Conservation (phyloP, 192 early-diverging fungal species). For the Lobosporangium transversale region DNA sequence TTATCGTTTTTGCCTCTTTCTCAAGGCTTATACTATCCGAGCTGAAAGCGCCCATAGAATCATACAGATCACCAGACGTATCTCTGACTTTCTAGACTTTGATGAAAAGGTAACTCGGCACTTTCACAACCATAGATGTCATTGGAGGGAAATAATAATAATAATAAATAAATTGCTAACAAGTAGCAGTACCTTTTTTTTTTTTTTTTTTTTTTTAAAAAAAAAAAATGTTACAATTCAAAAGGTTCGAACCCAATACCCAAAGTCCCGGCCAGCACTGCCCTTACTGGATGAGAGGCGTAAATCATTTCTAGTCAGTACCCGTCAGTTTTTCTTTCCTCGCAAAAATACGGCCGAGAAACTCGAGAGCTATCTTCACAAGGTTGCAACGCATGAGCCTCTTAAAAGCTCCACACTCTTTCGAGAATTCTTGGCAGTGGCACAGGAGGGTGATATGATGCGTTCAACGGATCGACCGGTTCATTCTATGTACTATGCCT, state of each 20-base stretch:
- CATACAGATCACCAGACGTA: conserved; percentile 55
- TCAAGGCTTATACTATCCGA: conserved; percentile 55
- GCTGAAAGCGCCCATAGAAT: conserved; percentile 44
- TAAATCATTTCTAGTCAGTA: conserved; percentile 50
- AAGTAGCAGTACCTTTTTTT: too few species aligned
- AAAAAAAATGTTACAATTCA: too few species aligned
- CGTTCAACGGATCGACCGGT: conserved; percentile 48
- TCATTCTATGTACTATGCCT: conserved; percentile 1
- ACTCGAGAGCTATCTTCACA: conserved; percentile 58
- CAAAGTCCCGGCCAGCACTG: conserved; percentile 53
- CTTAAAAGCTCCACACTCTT: conserved; percentile 54
- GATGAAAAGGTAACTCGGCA: conserved; percentile 52
- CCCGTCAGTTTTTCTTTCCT: conserved; percentile 47
- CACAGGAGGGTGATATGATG: conserved; percentile 59
- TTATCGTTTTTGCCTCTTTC: too few species aligned
- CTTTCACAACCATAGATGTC: background rate
- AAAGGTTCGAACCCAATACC: conserved; percentile 46
- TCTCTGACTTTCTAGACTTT: conserved; percentile 63
- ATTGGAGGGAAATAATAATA: background rate
- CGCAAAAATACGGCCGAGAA: conserved; percentile 60
- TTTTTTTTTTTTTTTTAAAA: too few species aligned
- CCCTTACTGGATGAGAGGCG: conserved; percentile 52
- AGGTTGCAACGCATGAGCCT: conserved; percentile 49
- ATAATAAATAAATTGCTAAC: too few species aligned
- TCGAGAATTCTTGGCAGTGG: conserved; percentile 59